Conservation (phyloP, 768 basidiomycete species). For the Kondoa malvinella region DNA sequence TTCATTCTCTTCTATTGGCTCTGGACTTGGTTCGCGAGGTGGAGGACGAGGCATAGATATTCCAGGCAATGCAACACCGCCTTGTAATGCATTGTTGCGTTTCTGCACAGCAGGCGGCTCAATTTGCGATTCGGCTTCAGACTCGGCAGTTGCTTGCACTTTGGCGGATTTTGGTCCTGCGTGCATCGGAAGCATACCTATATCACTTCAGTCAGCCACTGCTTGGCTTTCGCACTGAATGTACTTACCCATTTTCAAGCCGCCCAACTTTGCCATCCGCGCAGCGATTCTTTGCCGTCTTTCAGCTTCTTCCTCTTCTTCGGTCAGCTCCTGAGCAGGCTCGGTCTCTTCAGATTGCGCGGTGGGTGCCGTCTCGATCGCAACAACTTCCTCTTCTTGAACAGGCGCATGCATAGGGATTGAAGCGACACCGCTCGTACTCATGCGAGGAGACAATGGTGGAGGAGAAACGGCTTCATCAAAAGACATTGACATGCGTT, state of each 20-base stretch:
- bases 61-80: slow-evolving; percentile 5
- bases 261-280: slow-evolving; percentile 19
- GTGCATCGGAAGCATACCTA: background rate
- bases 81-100: background rate
- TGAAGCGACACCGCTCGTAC: too few species aligned
- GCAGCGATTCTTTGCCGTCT: slow-evolving; percentile 13
- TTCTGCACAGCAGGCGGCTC: background rate
- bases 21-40: background rate
- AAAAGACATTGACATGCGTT: background rate
- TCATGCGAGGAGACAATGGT: background rate
- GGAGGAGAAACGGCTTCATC: background rate
- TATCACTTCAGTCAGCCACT: background rate
- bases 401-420: too few species aligned
- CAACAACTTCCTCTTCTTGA: too few species aligned
- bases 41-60: slow-evolving; percentile 3
- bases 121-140: background rate
- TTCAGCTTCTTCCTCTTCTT: slow-evolving; percentile 9
- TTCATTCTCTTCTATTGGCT: background rate
- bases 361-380: too few species aligned
- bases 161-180: background rate
- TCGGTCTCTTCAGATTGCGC: too few species aligned
- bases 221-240: background rate
- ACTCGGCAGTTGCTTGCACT: background rate
- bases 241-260: slow-evolving; percentile 14
- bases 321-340: background rate